Evolutionary conservation across 208 protist genomes (phyloP), one percentile per base, ranked within the genome.

Genomic region (Herpetomonas tarakana): DNA sequence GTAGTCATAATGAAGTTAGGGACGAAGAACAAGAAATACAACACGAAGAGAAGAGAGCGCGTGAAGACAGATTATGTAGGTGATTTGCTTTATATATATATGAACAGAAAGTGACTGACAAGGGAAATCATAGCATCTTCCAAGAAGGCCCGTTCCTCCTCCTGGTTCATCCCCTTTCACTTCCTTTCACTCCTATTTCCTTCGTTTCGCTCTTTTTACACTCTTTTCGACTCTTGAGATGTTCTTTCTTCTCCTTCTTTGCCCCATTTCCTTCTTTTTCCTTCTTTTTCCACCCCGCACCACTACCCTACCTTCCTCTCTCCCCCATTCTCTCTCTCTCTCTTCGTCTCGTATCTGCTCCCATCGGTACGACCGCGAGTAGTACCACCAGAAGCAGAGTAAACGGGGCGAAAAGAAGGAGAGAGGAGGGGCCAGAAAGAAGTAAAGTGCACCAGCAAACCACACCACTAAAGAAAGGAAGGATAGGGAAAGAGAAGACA

Each of bases 151-250:
- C 25, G 9, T 7, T 7, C 19, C 21, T 21, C 24, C 14, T 22
- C 26, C 14, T 22, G 25, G 18, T 52, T 29, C 41, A 24, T 61
- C 22, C 19, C 53, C 22, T 35, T 2, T 26, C 22, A 2, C 19
- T 21, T 35, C 3, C 51, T 45, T 57, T 62, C 53, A 61, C 66
- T 73, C 60, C 60, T 71, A 31, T 53, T 65, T 58, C 39, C 46
- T 65, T 55, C 22, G 12, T 44, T 57, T 55, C 30, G 14, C 46
- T 18, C 3, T 28, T 28, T 58, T 12, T 16, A 38, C 27, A 31
- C 30, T 19, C 27, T 21, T 28, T 52, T 53, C 18, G 7, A 16
- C 24, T 59, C 54, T 52, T 30, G 18, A 19, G 26, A n/a, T 31
- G 11, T 27, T 41, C 61, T 69, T 63, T 3, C 26, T 45, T 61